These are phyloP conservation scores for Mariannaea elegans DNA, from an alignment of 2,329 filamentous ascomycete species.

Conservation along the genomic window DNA sequence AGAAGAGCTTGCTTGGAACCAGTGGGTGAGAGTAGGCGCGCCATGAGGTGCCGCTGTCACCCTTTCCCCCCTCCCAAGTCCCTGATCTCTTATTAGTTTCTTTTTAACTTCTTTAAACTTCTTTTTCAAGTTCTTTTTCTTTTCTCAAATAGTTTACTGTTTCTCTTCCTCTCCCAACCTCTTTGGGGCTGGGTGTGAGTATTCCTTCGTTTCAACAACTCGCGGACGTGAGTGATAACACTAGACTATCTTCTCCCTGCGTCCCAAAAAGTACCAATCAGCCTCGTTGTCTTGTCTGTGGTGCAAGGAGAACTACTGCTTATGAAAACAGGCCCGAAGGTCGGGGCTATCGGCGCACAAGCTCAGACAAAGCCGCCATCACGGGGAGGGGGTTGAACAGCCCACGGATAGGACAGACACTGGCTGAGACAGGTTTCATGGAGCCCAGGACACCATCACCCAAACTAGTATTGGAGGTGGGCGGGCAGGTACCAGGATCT, in stretches of 20 bases:
- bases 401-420: not conserved
- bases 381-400: not conserved
- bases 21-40: conserved; percentile 7
- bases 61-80: conserved; percentile 15
- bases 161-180: conserved; percentile 11
- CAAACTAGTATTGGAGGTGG: conserved; percentile 29
- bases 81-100: not conserved
- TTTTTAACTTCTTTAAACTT: too few relatives aligned
- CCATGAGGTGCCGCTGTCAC: conserved; percentile 26
- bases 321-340: conserved; percentile 26
- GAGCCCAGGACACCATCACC: conserved; percentile 34
- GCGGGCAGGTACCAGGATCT: conserved; percentile 3
- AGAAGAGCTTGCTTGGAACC: conserved; percentile 8
- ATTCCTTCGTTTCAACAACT: not conserved
- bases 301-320: conserved; percentile 4
- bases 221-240: not conserved
- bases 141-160: too few relatives aligned
- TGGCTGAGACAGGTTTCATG: conserved; percentile 36
- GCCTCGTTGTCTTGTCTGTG: not conserved
- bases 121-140: too few relatives aligned
- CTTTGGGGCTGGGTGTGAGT: conserved; percentile 3
- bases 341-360: conserved; percentile 22
- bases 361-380: conserved; percentile 19
- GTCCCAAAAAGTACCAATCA: not conserved
- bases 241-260: not conserved